Evolutionary conservation across 306 rosid genomes (phyloP).

Genomic region (Fagus crenata): DNA sequence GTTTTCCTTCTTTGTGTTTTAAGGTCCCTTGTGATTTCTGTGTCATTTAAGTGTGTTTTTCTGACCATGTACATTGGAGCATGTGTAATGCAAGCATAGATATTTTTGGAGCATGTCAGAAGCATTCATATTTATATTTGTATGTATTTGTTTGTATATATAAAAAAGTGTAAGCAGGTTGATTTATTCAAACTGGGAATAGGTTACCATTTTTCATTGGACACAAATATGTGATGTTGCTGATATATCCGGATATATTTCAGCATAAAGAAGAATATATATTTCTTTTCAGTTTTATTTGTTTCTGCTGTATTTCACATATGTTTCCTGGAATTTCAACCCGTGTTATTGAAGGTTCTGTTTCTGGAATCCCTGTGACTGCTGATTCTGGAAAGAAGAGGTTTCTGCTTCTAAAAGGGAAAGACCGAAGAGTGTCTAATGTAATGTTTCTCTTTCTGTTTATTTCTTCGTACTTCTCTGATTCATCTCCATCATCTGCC

Average conservation of each 20-base stretch:
- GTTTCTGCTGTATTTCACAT: slow-evolving; percentile 19
- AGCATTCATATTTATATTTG: slow-evolving; percentile 1
- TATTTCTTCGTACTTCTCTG: slow-evolving; percentile 6
- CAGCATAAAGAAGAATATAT: slow-evolving; percentile 2
- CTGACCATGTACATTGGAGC: background rate
- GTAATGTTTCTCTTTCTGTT: slow-evolving; percentile 39
- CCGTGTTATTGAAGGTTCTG: slow-evolving; percentile 60
- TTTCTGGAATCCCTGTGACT: slow-evolving; percentile 63
- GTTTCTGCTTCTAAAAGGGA: slow-evolving; percentile 81
- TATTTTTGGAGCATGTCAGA: slow-evolving; percentile 5
- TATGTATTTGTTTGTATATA: no score
- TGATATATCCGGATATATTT: slow-evolving; percentile 3
- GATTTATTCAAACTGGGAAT: no score
- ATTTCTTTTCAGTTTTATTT: background rate
- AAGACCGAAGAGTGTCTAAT: slow-evolving; percentile 61
- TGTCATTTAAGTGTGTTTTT: no score
- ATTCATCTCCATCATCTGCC: background rate
- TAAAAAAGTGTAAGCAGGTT: no score
- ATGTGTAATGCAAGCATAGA: background rate
- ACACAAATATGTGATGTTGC: slow-evolving; percentile 5
- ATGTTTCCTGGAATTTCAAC: slow-evolving; percentile 36
- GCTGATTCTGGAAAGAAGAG: slow-evolving; percentile 82
- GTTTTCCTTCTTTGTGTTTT: no score
- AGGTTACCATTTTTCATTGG: no score
- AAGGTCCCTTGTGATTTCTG: no score